phyloP scores from a whole-genome alignment of 345 rosid species.

The Salix purpurea region DNA sequence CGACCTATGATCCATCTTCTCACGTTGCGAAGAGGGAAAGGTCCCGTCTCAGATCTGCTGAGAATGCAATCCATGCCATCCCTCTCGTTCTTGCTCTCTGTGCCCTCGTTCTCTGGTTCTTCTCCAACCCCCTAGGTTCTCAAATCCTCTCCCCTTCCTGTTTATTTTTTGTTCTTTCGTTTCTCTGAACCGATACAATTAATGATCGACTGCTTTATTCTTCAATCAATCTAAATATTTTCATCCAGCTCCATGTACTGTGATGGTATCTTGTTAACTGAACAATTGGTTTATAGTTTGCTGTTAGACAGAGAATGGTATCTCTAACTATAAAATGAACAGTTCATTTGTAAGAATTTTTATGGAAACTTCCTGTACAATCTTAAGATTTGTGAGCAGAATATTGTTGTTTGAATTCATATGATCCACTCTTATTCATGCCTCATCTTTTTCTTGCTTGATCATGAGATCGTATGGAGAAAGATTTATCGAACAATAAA shows the following conservation, averaged over 20 bases:
- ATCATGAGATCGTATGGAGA: background rate
- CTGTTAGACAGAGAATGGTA: background rate
- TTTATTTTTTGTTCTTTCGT: background rate
- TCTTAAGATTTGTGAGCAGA: no score
- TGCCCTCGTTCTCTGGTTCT: constrained; percentile 72
- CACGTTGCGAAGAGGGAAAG: constrained; percentile 57
- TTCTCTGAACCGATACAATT: background rate
- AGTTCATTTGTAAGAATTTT: background rate
- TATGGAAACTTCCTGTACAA: no score
- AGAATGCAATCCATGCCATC: constrained; percentile 69
- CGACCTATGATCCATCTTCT: constrained; percentile 62
- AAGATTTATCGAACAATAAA: background rate
- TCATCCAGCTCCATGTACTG: background rate
- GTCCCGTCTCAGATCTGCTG: constrained; percentile 56
- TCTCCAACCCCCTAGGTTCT: constrained; percentile 28
- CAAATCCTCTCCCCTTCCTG: background rate
- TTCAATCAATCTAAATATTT: background rate
- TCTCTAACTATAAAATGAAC: background rate
- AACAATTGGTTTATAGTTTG: background rate
- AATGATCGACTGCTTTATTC: background rate
- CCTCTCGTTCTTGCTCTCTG: constrained; percentile 62
- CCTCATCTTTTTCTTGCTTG: background rate
- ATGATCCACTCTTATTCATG: no score
- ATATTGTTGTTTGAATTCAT: no score
- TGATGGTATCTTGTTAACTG: background rate